Evolutionary conservation across 2,329 filamentous ascomycete genomes (phyloP).

Genomic region (Rhexocercosporidium sp.): DNA sequence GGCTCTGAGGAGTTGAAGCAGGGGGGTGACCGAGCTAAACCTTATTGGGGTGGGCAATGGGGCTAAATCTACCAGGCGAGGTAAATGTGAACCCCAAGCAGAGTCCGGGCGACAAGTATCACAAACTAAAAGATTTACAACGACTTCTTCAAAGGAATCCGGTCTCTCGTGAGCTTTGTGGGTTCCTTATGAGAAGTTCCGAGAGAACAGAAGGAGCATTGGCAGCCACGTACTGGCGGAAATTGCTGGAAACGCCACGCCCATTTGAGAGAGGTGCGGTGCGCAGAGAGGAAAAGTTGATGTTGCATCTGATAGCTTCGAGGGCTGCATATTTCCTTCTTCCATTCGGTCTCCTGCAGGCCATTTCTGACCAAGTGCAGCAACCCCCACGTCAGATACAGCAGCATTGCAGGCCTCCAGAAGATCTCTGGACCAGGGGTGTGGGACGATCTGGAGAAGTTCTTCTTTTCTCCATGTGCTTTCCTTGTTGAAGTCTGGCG

Average conservation of each 20-base stretch:
- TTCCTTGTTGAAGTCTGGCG: not conserved
- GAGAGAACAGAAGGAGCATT: not conserved
- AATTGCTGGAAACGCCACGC: not conserved
- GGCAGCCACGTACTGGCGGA: not conserved
- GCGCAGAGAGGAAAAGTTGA: not conserved
- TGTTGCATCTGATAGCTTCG: conserved; percentile 1
- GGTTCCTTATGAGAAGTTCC: not conserved
- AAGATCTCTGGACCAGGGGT: not conserved
- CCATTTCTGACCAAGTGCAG: not conserved
- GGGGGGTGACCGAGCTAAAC: not conserved
- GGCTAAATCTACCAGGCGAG: conserved; percentile 10
- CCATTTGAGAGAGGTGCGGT: not conserved
- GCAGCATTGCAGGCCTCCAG: not conserved
- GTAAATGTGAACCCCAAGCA: conserved; percentile 3
- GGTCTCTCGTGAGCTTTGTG: not conserved
- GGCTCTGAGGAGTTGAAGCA: conserved; percentile 3
- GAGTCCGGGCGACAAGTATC: not conserved
- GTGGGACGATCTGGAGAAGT: not conserved
- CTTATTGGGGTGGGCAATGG: not conserved
- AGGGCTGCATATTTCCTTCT: not conserved
- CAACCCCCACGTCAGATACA: not conserved
- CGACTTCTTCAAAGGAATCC: not conserved
- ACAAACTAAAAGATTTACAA: not conserved
- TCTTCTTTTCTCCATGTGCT: not conserved
- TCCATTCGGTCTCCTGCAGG: conserved; percentile 8